Evolutionary conservation across 2,329 filamentous ascomycete genomes (phyloP).

Genomic region (Sporothrix pseudoabietina): DNA sequence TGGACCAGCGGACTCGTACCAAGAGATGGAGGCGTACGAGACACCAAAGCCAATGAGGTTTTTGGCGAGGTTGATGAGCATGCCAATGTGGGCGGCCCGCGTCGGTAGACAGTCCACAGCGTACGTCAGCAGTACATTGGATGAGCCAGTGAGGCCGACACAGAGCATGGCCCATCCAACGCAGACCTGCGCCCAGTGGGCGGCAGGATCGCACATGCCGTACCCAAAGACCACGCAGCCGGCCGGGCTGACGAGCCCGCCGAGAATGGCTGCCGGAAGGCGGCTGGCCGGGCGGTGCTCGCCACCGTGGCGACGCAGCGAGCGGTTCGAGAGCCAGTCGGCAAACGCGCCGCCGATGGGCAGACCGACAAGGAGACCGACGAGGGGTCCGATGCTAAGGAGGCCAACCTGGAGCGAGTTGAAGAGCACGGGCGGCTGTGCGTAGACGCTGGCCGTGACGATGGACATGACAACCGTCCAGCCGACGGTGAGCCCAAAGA

Average conservation of each 20-base stretch:
- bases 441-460: conserved; percentile 13
- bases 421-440: conserved; percentile 13
- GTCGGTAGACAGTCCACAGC: conserved; percentile 6
- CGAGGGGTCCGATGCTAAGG: conserved; percentile 5
- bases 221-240: conserved; percentile 4
- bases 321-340: conserved; percentile 2
- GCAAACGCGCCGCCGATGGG: conserved; percentile 4
- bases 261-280: background rate
- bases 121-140: conserved; percentile 2
- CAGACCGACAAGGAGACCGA: conserved; percentile 6
- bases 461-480: conserved; percentile 6
- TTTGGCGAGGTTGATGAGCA: background rate
- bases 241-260: conserved; percentile 1
- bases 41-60: conserved; percentile 14
- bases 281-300: conserved; percentile 14
- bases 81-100: background rate
- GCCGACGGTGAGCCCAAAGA: conserved; percentile 4
- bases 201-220: background rate
- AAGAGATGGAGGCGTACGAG: conserved; percentile 13
- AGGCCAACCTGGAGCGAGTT: background rate
- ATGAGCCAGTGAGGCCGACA: background rate
- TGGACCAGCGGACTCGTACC: background rate
- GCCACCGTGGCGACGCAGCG: background rate
- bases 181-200: conserved; percentile 13
- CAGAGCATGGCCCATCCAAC: background rate